Evolutionary conservation across 2,329 filamentous ascomycete genomes (phyloP).

Genomic region (Xylaria sp.): DNA sequence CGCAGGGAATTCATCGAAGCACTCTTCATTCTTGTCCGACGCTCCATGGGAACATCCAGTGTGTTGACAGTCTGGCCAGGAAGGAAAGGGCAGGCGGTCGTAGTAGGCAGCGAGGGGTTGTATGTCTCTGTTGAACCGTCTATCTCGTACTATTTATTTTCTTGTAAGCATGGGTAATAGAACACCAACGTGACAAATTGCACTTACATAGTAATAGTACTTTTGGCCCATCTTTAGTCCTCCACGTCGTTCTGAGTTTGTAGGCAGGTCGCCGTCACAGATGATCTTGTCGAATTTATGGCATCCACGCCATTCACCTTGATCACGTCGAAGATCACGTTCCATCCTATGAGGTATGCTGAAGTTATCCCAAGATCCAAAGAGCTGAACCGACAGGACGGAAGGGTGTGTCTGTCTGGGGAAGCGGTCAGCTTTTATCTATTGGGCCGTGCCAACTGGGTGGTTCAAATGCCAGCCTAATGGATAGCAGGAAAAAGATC

Average conservation of each 20-base stretch:
- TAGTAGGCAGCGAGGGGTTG: constrained; percentile 77
- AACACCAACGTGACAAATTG: constrained; percentile 15
- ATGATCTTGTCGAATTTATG: constrained; percentile 87
- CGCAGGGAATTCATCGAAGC: constrained; percentile 71
- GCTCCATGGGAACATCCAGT: constrained; percentile 80
- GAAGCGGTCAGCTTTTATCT: constrained; percentile 43
- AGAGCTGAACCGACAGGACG: constrained; percentile 76
- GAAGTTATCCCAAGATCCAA: constrained; percentile 98
- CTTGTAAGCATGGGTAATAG: constrained; percentile 38
- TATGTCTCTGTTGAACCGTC: constrained; percentile 81
- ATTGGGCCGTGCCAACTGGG: constrained; percentile 33
- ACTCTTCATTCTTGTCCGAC: constrained; percentile 67
- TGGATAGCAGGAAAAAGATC: constrained; percentile 28
- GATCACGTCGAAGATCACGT: constrained; percentile 77
- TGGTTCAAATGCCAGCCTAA: constrained; percentile 20
- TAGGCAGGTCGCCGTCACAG: constrained; percentile 74
- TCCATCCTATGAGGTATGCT: constrained; percentile 80
- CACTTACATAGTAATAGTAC: constrained; percentile 93
- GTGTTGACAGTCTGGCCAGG: constrained; percentile 90
- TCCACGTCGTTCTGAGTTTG: constrained; percentile 70
- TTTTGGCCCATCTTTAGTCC: constrained; percentile 91
- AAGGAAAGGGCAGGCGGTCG: constrained; percentile 83
- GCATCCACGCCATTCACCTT: constrained; percentile 85
- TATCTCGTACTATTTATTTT: constrained; percentile 78
- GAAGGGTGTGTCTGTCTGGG: constrained; percentile 68